These are phyloP conservation scores for Rhodotorula sp. DNA, from an alignment of 1,284 basidiomycete species.

Conservation along the genomic window DNA sequence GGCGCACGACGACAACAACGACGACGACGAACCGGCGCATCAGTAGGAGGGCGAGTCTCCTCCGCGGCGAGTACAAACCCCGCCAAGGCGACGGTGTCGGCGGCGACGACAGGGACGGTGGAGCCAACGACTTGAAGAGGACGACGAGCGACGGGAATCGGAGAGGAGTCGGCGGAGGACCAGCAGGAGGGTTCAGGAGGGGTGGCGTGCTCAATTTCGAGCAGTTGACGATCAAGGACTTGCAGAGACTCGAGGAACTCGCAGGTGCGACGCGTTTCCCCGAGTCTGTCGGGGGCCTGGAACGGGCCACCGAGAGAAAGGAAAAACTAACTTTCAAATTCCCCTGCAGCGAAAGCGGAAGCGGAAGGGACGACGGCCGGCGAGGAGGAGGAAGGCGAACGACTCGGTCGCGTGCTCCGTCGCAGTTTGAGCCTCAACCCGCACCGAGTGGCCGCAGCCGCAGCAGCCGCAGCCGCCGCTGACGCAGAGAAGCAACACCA, in stretches of 20 bases:
- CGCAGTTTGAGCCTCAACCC: conserved; percentile 85
- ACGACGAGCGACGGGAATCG: conserved; percentile 49
- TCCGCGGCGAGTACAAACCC: conserved; percentile 45
- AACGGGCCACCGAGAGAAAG: too few relatives aligned
- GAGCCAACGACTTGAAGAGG: conserved; percentile 58
- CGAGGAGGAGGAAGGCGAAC: conserved; percentile 71
- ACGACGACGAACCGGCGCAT: conserved; percentile 38
- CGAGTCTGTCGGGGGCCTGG: background rate
- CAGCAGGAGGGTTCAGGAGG: conserved; percentile 48
- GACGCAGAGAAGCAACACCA: background rate
- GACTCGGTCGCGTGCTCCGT: conserved; percentile 73
- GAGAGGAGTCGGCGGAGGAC: conserved; percentile 53
- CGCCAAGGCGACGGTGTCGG: conserved; percentile 65
- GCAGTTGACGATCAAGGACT: conserved; percentile 81
- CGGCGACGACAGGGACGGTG: conserved; percentile 53
- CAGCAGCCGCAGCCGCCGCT: conserved; percentile 45
- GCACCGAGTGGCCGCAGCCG: conserved; percentile 54
- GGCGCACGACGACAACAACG: too few relatives aligned
- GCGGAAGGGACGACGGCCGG: conserved; percentile 49
- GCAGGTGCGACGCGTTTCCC: conserved; percentile 65
- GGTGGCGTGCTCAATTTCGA: conserved; percentile 52
- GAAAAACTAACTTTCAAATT: background rate
- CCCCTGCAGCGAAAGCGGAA: conserved; percentile 50
- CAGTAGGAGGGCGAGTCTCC: conserved; percentile 33
- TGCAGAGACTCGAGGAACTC: conserved; percentile 86